Evolutionary conservation across 75 land plant species (phyloP), one percentile per base, ranked within the genome.

Genomic region (Pinus albicaulis): DNA sequence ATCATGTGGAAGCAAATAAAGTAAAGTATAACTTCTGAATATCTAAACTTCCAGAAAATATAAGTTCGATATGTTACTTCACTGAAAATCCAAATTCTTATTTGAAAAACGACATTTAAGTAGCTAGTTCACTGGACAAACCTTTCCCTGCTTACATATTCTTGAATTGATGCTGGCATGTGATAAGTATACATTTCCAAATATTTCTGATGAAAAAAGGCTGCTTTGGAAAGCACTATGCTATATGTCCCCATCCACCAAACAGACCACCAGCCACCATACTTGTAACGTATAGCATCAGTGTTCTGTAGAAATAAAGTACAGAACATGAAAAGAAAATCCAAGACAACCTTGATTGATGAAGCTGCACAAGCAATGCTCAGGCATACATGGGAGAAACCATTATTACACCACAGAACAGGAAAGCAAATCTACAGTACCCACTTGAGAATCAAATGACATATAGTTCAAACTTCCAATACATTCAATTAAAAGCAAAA

Each of bases 251-350:
- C 99, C 68, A 69, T 95, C 99, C 99, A 95, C 99, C 99, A 98
- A 55, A 95, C 96, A 56, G 98, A 98, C 99, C 98, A 98, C 99
- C 99, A 98, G 16, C 99, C 99, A 25, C 96, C 90, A 81, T 98
- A 98, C 3, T 56, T 74, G 59, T 91, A 98, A 19, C 60, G 44
- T 25, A 28, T 75, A 36, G 22, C 22, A 31, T 59, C 65, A 26
- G 71, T 75, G 61, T 77, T 77, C 85, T 86, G 86, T 72, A 76
- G 10, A 25, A 25, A 53, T 4, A 73, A 48, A 8, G 48, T 28
- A 68, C n/a, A 38, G 10, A 10, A 63, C 36, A 20, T 68, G 36
- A 14, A 63, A 28, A 61, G 72, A 76, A 34, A 63, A 60, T 10
- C 7, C 52, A 59, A 60, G 44, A n/a, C 28, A 75, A 10, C 11